phyloP scores from a whole-genome alignment of 2,329 filamentous ascomycete species.

The Hypomyces perniciosus region DNA sequence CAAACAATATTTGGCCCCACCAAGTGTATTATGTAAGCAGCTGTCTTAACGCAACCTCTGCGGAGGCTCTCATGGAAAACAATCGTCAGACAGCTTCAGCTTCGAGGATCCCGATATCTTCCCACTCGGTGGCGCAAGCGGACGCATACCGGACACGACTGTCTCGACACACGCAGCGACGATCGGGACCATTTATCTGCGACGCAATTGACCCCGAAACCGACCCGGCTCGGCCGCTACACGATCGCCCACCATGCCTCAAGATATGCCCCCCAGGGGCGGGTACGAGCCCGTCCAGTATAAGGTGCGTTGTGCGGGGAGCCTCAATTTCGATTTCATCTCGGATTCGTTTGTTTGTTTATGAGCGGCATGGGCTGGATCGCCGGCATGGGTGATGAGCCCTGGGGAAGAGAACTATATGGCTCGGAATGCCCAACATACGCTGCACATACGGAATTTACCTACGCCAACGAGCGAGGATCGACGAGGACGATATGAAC shows the following conservation, averaged over 20 bases:
- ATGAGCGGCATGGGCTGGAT: background rate
- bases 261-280: conserved; percentile 93
- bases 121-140: conserved; percentile 7
- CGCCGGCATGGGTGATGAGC: too few species aligned
- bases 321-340: background rate
- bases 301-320: conserved; percentile 56
- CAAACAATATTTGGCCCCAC: background rate
- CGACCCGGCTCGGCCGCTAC: conserved; percentile 13
- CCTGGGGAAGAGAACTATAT: too few species aligned
- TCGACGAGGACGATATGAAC: background rate
- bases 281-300: conserved; percentile 97
- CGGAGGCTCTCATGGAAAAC: conserved; percentile 10
- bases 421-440: too few species aligned
- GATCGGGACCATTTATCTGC: background rate
- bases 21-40: conserved; percentile 6
- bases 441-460: too few species aligned
- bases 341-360: background rate
- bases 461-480: background rate
- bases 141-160: background rate
- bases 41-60: conserved; percentile 1
- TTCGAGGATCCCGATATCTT: conserved; percentile 1
- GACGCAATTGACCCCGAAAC: conserved; percentile 8
- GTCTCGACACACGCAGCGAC: background rate
- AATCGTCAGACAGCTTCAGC: conserved; percentile 5
- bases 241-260: conserved; percentile 64